A percentile compares a stretch with the other conserved stretches of the same genome.
phyloP scores from a whole-genome alignment of 495 filamentous ascomycete species.

The Hyaloscypha finlandica region DNA sequence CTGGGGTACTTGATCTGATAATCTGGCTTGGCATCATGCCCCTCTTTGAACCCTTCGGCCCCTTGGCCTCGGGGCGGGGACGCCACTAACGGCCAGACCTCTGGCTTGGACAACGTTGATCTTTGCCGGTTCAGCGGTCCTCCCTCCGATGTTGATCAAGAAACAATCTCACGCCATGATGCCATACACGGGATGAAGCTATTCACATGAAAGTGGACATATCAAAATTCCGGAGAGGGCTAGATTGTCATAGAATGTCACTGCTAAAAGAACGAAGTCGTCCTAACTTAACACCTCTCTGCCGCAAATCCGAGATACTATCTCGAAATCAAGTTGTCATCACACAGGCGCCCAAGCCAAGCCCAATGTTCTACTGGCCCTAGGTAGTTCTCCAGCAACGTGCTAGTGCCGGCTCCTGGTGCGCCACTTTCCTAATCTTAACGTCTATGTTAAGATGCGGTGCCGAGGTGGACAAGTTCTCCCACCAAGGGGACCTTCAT shows the following conservation, averaged over 20 bases:
- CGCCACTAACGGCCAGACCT: not conserved
- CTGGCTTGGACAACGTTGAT: not conserved
- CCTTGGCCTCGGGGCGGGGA: not conserved
- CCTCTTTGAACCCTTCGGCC: not conserved
- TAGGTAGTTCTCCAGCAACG: not conserved
- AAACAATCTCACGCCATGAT: not conserved
- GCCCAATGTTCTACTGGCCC: not conserved
- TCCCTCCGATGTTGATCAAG: not conserved
- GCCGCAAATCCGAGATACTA: not conserved
- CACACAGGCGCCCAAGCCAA: not conserved
- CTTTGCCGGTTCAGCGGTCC: not conserved
- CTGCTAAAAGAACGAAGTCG: not conserved
- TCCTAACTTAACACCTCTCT: not conserved
- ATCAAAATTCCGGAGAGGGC: not conserved
- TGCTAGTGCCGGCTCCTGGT: not conserved
- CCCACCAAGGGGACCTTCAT: not conserved
- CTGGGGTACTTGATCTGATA: conserved; percentile 12
- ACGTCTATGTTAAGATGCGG: conserved; percentile 2
- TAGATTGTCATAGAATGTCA: not conserved
- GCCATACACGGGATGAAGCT: not conserved
- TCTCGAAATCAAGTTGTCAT: not conserved
- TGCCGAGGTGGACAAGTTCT: conserved; percentile 2
- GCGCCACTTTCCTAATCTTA: conserved; percentile 1
- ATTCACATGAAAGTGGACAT: not conserved
- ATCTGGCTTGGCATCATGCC: conserved; percentile 12